Conservation (phyloP, 2,329 filamentous ascomycete species). For the Calonectria pauciramosa region DNA sequence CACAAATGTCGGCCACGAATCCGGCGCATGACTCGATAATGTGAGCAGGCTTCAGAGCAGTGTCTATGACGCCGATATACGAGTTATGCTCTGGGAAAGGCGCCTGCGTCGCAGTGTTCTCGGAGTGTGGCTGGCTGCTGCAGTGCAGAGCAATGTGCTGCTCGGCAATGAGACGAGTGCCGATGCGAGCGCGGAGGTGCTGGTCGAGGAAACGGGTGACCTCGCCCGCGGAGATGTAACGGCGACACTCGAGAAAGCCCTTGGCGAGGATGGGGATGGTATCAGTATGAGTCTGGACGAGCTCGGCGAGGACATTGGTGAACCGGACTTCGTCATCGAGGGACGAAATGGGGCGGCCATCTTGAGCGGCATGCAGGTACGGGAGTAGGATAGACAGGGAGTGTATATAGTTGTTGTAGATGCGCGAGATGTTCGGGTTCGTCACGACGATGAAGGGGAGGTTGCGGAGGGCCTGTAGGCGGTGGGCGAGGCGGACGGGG, state of each 20-base stretch:
- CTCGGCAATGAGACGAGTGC: constrained; percentile 93
- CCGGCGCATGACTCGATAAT: constrained; percentile 88
- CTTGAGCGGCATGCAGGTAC: constrained; percentile 70
- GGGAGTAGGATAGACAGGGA: constrained; percentile 91
- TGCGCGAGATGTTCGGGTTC: constrained; percentile 94
- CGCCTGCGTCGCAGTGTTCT: constrained; percentile 64
- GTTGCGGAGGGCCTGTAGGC: constrained; percentile 92
- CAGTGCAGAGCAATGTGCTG: constrained; percentile 95
- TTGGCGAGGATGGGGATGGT: constrained; percentile 94
- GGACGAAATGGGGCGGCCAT: constrained; percentile 61
- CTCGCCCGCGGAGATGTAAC: constrained; percentile 85
- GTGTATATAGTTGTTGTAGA: constrained; percentile 97
- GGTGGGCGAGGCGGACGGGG: constrained; percentile 91
- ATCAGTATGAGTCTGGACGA: constrained; percentile 95
- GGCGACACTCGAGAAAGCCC: constrained; percentile 92
- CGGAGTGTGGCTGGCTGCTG: constrained; percentile 77
- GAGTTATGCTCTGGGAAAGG: constrained; percentile 68
- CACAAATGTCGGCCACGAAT: constrained; percentile 96
- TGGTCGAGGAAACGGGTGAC: constrained; percentile 95
- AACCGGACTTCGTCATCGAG: constrained; percentile 92
- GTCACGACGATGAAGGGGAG: constrained; percentile 98
- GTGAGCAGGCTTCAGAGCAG: constrained; percentile 82
- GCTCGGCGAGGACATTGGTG: constrained; percentile 91
- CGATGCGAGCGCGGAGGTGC: constrained; percentile 93
- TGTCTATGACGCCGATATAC: constrained; percentile 97